Conservation (phyloP, 1,284 basidiomycete genomes). For the Trichosporon asahii region DNA sequence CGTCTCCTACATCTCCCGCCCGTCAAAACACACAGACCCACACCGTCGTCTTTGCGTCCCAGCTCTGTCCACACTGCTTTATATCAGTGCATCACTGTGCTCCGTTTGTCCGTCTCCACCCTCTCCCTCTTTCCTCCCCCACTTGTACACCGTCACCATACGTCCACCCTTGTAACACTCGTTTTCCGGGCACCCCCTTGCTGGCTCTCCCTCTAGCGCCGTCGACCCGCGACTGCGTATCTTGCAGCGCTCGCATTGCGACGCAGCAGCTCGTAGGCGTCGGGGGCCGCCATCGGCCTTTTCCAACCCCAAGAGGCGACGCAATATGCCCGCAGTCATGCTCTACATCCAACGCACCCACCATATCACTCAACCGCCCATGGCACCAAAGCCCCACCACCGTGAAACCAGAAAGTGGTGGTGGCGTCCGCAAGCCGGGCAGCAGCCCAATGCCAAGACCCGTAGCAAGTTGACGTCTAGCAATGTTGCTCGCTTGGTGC, state of each 20-base stretch:
- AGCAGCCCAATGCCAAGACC: neutral
- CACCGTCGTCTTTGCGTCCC: neutral
- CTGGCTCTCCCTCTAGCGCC: neutral
- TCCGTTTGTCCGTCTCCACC: constrained; percentile 1
- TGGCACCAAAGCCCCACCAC: neutral
- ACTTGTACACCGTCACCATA: neutral
- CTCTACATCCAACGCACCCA: constrained; percentile 6
- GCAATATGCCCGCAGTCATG: neutral
- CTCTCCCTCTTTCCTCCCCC: neutral
- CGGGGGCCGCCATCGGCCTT: neutral
- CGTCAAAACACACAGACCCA: constrained; percentile 4
- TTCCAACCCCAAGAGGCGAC: neutral
- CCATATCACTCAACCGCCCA: neutral
- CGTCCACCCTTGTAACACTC: neutral
- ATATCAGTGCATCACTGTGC: neutral
- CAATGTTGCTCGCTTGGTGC: constrained; percentile 2
- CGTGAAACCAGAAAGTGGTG: neutral
- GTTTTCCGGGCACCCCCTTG: neutral
- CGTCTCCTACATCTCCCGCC: constrained; percentile 1
- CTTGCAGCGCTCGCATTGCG: no score
- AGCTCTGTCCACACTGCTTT: neutral
- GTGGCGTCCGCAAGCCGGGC: neutral
- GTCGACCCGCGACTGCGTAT: neutral
- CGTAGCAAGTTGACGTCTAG: neutral
- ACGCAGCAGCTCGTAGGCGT: no score